Evolutionary conservation across 768 basidiomycete species (phyloP), one percentile per base, ranked within the genome.

Genomic region (Termitomyces sp.): DNA sequence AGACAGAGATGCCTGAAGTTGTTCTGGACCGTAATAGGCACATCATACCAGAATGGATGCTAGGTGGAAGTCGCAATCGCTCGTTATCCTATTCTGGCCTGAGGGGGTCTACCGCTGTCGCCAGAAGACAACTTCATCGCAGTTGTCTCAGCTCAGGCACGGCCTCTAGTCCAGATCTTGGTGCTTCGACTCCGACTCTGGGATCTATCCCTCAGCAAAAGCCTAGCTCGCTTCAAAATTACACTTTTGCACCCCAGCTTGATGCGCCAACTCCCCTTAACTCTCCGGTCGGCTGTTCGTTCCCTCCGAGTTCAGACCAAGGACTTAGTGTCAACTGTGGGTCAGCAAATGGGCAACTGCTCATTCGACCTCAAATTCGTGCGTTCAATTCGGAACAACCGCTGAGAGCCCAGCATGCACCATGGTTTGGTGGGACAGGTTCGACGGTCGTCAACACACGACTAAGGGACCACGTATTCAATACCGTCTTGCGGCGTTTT

Each of bases 381-480:
- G 64, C 76, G 5, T 82, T 79, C 63, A 68, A 67, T 62, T 81
- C 81, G 17, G 81, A 83, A 47, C 70, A 73, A 53, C 60, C 65
- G 5, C 62, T 76, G n/a, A 74, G 71, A 8, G 67, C 66, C 3
- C 60, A 76, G 11, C 76, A 78, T 20, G 78, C 79, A 12, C 81
- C 81, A 50, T 83, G 83, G 79, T 94, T 94, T 66, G 92, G 90
- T 38, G 96, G 96, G 3, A 91, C 89, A 2, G 96, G 96, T 1
- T 93, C 91, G 14, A 98, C 97, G 5, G 83, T 88, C 57, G 95
- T 98, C 62, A 98, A 99, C 73, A 94, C 91, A 43, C 92, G 86
- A 71, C 78, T 99, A 60, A 96, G 95, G 74, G 95, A 98, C 69
- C 94, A 96, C 67, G 94, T 99, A 50, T 96, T 99, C 71, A 91